Evolutionary conservation across 768 basidiomycete genomes (phyloP), one percentile per base, ranked within the genome.

Genomic region (Lentinula raphanica): DNA sequence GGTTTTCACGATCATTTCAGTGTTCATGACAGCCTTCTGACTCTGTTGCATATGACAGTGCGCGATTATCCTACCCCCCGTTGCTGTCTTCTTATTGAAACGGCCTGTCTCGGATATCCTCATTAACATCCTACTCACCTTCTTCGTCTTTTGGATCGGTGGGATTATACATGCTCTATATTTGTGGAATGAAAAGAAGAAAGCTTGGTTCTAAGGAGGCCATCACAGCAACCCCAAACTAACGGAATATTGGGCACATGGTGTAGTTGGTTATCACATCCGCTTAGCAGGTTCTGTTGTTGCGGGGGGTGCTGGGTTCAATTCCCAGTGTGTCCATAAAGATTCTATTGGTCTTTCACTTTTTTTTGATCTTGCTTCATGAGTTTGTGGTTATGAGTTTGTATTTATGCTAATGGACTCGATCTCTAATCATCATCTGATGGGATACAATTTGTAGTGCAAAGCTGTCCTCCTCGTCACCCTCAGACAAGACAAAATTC

Each of bases 221-320:
- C n/a, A 15, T 19, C 7, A 23, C 46, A 5, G 21, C 13, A 23
- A 8, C 1, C 9, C 11, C 13, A n/a, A 15, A 1, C 32, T 35
- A 35, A 1, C 32, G n/a, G 40, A 25, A 51, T 28, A 25, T 39
- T 27, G 67, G 67, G 66, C 68, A 61, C 67, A 67, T 69, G 67
- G 68, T 67, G 66, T 69, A 69, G 67, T 70, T 68, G 66, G 66
- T 68, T 70, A 68, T 70, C 67, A 68, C 66, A 67, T 67, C 66
- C 66, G 68, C 67, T 69, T 68, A 66, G 65, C 61, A 66, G 61
- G 2, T 1, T 1, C 13, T 28, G 31, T 5, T 29, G 2, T 1
- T 53, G 51, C 51, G 51, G 51, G 51, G 51, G 51, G 51, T 53
- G 51, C 51, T 39, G 51, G 51, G 51, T 53, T 53, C 36, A 53